phyloP scores from a whole-genome alignment of 2,329 filamentous ascomycete species.

The Phaeomoniella chlamydospora region DNA sequence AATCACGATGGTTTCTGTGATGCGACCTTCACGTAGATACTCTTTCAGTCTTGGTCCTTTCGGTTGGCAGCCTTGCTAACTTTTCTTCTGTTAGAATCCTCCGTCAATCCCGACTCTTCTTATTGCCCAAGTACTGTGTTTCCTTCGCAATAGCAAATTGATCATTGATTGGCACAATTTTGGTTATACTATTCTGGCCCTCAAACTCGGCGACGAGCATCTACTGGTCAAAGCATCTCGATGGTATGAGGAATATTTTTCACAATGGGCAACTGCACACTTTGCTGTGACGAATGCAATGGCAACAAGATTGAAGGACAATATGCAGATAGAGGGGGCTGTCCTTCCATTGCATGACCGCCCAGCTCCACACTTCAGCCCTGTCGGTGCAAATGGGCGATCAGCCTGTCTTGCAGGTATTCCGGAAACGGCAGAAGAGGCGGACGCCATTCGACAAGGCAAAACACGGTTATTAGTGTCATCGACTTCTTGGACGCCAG shows the following conservation, averaged over 20 bases:
- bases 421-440: slow-evolving; percentile 47
- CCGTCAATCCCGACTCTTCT: slow-evolving; percentile 85
- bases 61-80: slow-evolving; percentile 7
- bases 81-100: slow-evolving; percentile 51
- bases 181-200: slow-evolving; percentile 77
- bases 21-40: background rate
- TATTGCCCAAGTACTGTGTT: slow-evolving; percentile 57
- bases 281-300: slow-evolving; percentile 86
- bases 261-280: slow-evolving; percentile 55
- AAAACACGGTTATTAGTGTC: slow-evolving; percentile 63
- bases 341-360: slow-evolving; percentile 72
- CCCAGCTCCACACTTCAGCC: slow-evolving; percentile 69
- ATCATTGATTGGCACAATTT: slow-evolving; percentile 99
- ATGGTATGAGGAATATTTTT: slow-evolving; percentile 62
- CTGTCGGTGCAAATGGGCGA: slow-evolving; percentile 39
- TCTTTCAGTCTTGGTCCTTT: no score
- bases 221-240: slow-evolving; percentile 65
- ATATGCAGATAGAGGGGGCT: slow-evolving; percentile 50
- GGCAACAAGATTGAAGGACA: slow-evolving; percentile 53
- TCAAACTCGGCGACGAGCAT: slow-evolving; percentile 48
- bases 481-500: slow-evolving; percentile 92
- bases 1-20: no score
- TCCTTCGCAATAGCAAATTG: slow-evolving; percentile 64
- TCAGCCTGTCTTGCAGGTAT: slow-evolving; percentile 49
- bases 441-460: slow-evolving; percentile 42